Base-by-base conservation (phyloP, 257 asterid genomes). In the Solanum sejunctum region DNA sequence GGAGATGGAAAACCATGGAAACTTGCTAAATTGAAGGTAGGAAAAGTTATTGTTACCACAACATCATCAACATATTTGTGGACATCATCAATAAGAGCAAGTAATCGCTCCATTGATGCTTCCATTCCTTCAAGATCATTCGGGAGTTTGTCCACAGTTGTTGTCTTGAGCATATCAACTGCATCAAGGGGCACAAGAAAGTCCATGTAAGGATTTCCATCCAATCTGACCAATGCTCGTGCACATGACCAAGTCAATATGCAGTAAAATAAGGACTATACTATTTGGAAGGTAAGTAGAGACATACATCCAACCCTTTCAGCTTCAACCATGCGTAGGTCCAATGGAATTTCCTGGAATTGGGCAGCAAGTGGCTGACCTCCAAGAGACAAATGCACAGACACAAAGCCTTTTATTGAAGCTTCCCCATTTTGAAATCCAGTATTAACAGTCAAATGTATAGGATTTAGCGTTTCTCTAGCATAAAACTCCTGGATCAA, bases 91-190 rank as follows among this genome's bases (percentile, higher is more conserved):
- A 97, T 92, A 9, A 97, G 89, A 90, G 95, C 93, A 88, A 95
- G 94, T 90, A 97, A 85, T 23, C 94, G 92, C 84, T 90, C 95
- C 98, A 94, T 94, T n/a, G 98, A 87, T 52, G 94, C 93, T 87
- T 95, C 99, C 97, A 95, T 97, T 87, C 99, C 99, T 87, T 97
- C 98, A 57, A 97, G 89, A 87, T 95, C 98, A 88, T 90, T 91
- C 6, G 99, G 98, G 71, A 97, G 92, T 89, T 94, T 95, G 90
- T 97, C 98, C 58, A 97, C 96, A 61, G 83, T 89, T 67, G 97
- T 92, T 61, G 93, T 93, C 92, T 94, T 94, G 45, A 97, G 96
- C 47, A 94, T 88, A 90, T 94, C 98, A 90, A 91, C 99, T 95
- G 88, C 86, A 82, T n/a, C 52, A 79, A 51, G 67, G 73, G 23